Conservation (phyloP, 306 rosid genomes). For the Dryas alaskensis region DNA sequence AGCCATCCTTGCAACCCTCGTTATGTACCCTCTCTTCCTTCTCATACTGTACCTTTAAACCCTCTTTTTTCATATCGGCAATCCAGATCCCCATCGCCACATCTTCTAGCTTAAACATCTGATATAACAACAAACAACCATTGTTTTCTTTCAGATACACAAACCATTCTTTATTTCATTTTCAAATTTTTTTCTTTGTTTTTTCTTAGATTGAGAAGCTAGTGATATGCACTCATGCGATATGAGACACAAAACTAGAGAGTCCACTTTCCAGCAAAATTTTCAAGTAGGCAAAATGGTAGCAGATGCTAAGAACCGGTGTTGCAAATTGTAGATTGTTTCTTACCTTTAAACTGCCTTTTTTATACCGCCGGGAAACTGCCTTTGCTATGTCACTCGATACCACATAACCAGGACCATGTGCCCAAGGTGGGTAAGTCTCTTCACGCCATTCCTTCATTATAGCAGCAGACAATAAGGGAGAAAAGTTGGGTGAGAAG, state of each 20-base stretch:
- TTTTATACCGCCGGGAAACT: constrained; percentile 54
- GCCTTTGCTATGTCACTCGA: constrained; percentile 75
- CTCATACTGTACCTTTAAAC: constrained; percentile 62
- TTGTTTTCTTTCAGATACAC: constrained; percentile 25
- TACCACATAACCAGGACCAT: constrained; percentile 96
- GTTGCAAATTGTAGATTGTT: constrained; percentile 1
- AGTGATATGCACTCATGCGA: too few species aligned
- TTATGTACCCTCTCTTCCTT: constrained; percentile 59
- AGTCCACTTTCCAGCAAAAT: too few species aligned
- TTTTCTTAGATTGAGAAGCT: too few species aligned
- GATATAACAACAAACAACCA: constrained; percentile 22
- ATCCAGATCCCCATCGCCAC: constrained; percentile 99
- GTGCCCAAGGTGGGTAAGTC: constrained; percentile 96
- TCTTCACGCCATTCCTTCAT: constrained; percentile 85
- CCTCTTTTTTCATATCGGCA: constrained; percentile 68
- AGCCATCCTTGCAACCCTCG: constrained; percentile 84
- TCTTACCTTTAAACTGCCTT: constrained; percentile 72
- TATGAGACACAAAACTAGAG: too few species aligned
- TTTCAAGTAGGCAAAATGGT: too few species aligned
- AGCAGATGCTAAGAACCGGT: too few species aligned
- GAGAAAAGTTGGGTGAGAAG: constrained; percentile 12
- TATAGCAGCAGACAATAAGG: constrained; percentile 22
- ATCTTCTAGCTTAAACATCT: constrained; percentile 99
- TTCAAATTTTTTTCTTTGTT: background rate
- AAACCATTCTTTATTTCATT: background rate